Conservation (phyloP, 1,284 basidiomycete species). For the Cutaneotrichosporon spelunceum region DNA sequence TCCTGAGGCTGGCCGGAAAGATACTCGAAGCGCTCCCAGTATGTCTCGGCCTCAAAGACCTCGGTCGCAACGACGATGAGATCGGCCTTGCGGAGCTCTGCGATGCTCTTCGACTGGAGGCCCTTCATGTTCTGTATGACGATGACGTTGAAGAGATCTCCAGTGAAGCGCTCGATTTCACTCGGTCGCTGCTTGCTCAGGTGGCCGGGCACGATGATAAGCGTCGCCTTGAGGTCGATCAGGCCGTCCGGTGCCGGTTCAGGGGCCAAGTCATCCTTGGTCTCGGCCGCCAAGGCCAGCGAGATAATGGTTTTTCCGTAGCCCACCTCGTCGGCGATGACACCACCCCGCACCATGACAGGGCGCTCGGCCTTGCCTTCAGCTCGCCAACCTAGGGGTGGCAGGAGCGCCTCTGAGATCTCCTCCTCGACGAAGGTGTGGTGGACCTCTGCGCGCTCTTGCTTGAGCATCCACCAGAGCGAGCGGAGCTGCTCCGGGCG, state of each 20-base stretch:
- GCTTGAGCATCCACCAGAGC: slow-evolving; percentile 84
- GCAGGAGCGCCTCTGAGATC: slow-evolving; percentile 81
- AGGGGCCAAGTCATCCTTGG: slow-evolving; percentile 57
- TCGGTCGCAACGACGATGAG: slow-evolving; percentile 83
- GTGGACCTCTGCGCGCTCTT: slow-evolving; percentile 64
- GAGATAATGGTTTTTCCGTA: slow-evolving; percentile 97
- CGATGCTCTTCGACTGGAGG: slow-evolving; percentile 71
- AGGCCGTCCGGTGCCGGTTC: slow-evolving; percentile 54
- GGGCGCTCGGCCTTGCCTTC: slow-evolving; percentile 82
- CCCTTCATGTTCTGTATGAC: slow-evolving; percentile 68
- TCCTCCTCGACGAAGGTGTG: slow-evolving; percentile 81
- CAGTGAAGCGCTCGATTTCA: slow-evolving; percentile 74
- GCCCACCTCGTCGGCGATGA: slow-evolving; percentile 91
- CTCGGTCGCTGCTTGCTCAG: slow-evolving; percentile 84
- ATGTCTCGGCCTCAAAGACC: slow-evolving; percentile 72
- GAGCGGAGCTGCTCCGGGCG: slow-evolving; percentile 86
- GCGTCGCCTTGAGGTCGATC: slow-evolving; percentile 68
- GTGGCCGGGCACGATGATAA: slow-evolving; percentile 85
- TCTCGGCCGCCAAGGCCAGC: slow-evolving; percentile 69
- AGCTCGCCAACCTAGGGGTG: slow-evolving; percentile 84
- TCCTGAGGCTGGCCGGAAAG: slow-evolving; percentile 58
- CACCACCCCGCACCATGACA: slow-evolving; percentile 76
- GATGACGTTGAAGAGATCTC: slow-evolving; percentile 57
- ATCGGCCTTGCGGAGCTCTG: slow-evolving; percentile 74
- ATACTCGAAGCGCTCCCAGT: slow-evolving; percentile 57